These are phyloP conservation scores for Wallacemonas collosoma DNA, from an alignment of 208 protist species.

Conservation along the genomic window DNA sequence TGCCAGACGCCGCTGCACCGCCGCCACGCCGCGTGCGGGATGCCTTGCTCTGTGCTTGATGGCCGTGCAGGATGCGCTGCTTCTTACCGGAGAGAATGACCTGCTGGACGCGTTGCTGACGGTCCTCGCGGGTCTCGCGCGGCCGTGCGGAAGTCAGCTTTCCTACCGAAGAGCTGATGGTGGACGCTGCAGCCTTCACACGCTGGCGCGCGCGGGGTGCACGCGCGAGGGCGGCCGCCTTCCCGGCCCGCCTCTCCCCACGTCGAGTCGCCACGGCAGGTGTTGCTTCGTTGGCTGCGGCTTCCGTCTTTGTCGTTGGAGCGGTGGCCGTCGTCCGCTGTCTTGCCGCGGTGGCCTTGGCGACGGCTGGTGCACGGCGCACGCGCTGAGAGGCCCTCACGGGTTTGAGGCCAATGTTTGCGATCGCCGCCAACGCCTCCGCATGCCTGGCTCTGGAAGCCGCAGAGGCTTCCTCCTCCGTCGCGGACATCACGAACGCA, in stretches of 20 bases:
- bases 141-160: background rate
- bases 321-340: too few species aligned
- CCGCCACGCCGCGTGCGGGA: background rate
- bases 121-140: slow-evolving; percentile 13
- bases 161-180: background rate
- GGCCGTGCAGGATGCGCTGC: slow-evolving; percentile 7
- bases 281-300: too few species aligned
- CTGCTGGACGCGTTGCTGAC: background rate
- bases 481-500: background rate
- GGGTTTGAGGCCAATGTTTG: background rate
- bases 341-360: too few species aligned
- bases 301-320: too few species aligned
- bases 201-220: background rate
- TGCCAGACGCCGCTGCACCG: background rate
- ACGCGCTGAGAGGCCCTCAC: slow-evolving; percentile 9
- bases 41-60: background rate
- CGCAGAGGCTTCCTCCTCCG: background rate
- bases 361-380: background rate
- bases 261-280: background rate
- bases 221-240: background rate
- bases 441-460: background rate
- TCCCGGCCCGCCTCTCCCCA: background rate
- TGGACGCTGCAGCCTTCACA: background rate
- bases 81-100: slow-evolving; percentile 7
- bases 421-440: slow-evolving; percentile 1